phyloP scores from a whole-genome alignment of 2,329 filamentous ascomycete species.

The Sporothrix globosa region DNA sequence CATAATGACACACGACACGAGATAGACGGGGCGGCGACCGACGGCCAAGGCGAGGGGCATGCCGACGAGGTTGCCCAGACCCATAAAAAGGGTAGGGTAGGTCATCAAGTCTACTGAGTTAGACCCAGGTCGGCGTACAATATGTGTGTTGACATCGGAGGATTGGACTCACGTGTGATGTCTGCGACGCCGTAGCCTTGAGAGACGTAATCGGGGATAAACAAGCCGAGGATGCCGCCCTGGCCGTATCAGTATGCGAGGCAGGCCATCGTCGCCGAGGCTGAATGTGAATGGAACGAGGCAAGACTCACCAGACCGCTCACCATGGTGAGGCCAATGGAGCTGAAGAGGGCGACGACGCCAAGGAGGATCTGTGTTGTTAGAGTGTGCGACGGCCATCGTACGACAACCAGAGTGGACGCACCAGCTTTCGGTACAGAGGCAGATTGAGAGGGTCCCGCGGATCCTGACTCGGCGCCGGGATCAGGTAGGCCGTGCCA shows the following conservation, averaged over 20 bases:
- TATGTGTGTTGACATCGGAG: neutral
- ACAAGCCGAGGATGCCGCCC: slow-evolving; percentile 7
- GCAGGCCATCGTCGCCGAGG: too few relatives aligned
- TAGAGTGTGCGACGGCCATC: neutral
- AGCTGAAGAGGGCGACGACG: neutral
- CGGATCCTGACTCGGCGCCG: slow-evolving; percentile 16
- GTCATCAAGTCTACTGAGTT: neutral
- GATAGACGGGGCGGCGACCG: slow-evolving; percentile 1
- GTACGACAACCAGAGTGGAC: neutral
- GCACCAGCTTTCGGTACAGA: slow-evolving; percentile 10
- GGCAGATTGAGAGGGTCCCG: slow-evolving; percentile 10
- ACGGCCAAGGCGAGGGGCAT: slow-evolving; percentile 5
- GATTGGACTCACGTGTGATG: neutral
- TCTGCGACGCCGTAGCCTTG: slow-evolving; percentile 19
- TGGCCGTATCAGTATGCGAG: neutral
- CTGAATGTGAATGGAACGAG: neutral
- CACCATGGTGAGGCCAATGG: slow-evolving; percentile 9
- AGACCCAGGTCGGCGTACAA: neutral
- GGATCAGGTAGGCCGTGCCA: slow-evolving; percentile 8
- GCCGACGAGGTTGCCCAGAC: slow-evolving; percentile 5
- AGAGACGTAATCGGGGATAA: neutral
- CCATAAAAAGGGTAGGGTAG: neutral
- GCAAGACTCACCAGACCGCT: neutral
- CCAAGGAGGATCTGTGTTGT: neutral
- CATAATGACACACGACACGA: neutral